phyloP scores from a whole-genome alignment of 1,284 basidiomycete species.

The Phellinidium pouzarii region DNA sequence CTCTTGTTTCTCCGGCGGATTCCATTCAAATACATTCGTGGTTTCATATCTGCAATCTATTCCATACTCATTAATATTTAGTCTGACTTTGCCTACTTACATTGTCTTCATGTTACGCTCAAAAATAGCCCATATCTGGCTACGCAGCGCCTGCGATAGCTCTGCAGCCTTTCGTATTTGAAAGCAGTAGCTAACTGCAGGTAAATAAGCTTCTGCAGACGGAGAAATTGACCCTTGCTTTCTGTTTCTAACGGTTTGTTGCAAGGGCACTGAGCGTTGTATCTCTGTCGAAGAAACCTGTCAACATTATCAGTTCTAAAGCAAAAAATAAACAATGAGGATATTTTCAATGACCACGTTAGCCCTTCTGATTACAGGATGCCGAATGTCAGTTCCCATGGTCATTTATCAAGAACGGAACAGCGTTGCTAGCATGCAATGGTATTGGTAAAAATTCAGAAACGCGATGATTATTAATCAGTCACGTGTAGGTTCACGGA shows the following conservation, averaged over 20 bases:
- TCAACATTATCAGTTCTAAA: background rate
- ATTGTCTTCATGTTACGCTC: conserved; percentile 51
- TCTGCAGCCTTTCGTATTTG: conserved; percentile 33
- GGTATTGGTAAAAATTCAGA: no score
- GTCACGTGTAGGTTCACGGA: no score
- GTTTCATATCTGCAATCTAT: conserved; percentile 40
- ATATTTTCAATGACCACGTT: conserved; percentile 7
- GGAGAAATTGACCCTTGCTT: background rate
- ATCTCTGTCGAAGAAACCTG: conserved; percentile 5
- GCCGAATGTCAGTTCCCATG: conserved; percentile 2
- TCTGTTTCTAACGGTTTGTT: conserved; percentile 10
- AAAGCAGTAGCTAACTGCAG: conserved; percentile 28
- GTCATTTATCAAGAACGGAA: background rate
- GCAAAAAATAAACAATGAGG: background rate
- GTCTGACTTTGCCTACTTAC: conserved; percentile 30
- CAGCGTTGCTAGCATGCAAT: no score
- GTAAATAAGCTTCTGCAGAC: background rate
- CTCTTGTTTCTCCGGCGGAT: conserved; percentile 44
- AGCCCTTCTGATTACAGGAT: conserved; percentile 12
- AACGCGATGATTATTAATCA: no score
- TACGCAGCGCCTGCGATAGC: conserved; percentile 33
- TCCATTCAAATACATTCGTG: conserved; percentile 61
- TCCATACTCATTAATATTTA: no score
- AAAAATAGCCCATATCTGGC: conserved; percentile 46
- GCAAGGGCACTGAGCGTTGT: conserved; percentile 2